These are phyloP conservation scores for Xylariaceae sp. DNA, from an alignment of 2,329 filamentous ascomycete genomes.

Conservation along the genomic window DNA sequence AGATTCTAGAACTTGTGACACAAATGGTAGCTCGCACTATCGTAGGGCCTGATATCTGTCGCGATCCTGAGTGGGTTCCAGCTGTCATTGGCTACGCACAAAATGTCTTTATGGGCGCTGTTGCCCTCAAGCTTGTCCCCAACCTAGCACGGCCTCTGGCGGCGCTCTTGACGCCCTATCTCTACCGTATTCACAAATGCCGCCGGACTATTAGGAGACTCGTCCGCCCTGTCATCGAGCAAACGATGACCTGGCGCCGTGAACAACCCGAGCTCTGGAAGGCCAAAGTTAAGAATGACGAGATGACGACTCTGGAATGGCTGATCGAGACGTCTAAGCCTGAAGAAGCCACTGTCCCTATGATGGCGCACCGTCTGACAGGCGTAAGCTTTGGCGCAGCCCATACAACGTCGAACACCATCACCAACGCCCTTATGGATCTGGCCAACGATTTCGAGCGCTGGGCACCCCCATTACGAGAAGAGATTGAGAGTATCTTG, in stretches of 20 bases:
- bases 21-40: conserved; percentile 21
- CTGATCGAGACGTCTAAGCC: conserved; percentile 14
- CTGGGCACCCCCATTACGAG: conserved; percentile 18
- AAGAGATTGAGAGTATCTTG: conserved; percentile 19
- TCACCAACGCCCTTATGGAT: conserved; percentile 19
- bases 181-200: conserved; percentile 18
- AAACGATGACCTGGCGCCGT: conserved; percentile 10
- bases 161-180: conserved; percentile 13
- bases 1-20: conserved; percentile 12
- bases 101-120: conserved; percentile 15
- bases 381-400: conserved; percentile 22
- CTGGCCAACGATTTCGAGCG: conserved; percentile 19
- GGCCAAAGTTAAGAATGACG: conserved; percentile 4
- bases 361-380: conserved; percentile 18
- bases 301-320: conserved; percentile 15
- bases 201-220: conserved; percentile 10
- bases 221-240: conserved; percentile 9
- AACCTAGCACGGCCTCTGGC: conserved; percentile 4
- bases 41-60: conserved; percentile 19
- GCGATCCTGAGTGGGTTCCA: conserved; percentile 17
- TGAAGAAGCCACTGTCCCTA: not conserved
- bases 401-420: conserved; percentile 20
- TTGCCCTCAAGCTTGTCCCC: conserved; percentile 15
- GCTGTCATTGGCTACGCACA: conserved; percentile 17
- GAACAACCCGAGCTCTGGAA: conserved; percentile 16